phyloP scores from a whole-genome alignment of 2,329 filamentous ascomycete genomes.

The Fusarium protoensiforme region DNA sequence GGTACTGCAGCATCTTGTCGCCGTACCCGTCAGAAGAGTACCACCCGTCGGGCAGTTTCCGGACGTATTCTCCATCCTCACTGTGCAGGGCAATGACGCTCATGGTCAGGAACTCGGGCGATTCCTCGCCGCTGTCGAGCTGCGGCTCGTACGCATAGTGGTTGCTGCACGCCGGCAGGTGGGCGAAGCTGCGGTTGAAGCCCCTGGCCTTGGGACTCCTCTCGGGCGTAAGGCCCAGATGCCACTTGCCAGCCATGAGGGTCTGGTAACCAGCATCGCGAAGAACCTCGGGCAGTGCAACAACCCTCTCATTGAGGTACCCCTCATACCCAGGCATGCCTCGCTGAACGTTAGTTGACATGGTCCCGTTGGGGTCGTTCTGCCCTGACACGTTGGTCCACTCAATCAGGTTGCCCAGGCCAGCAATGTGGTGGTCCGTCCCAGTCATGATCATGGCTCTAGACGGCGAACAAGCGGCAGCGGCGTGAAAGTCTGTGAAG shows the following conservation, averaged over 20 bases:
- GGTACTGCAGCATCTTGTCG: slow-evolving; percentile 56
- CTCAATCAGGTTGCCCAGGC: slow-evolving; percentile 57
- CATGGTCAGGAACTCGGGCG: slow-evolving; percentile 28
- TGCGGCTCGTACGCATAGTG: slow-evolving; percentile 51
- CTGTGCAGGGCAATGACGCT: slow-evolving; percentile 32
- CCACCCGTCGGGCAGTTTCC: slow-evolving; percentile 52
- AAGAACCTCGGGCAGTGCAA: slow-evolving; percentile 63
- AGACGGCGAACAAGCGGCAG: slow-evolving; percentile 71
- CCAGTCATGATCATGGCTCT: slow-evolving; percentile 74
- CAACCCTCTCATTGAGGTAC: slow-evolving; percentile 66
- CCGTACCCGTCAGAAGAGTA: slow-evolving; percentile 59
- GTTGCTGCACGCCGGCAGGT: slow-evolving; percentile 69
- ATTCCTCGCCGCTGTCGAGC: slow-evolving; percentile 13
- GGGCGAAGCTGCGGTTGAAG: slow-evolving; percentile 68
- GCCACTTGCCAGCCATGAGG: slow-evolving; percentile 63
- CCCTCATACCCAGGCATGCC: slow-evolving; percentile 54
- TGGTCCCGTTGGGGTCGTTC: slow-evolving; percentile 20
- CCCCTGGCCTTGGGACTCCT: slow-evolving; percentile 48
- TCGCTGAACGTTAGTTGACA: slow-evolving; percentile 35
- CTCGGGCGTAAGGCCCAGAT: slow-evolving; percentile 28
- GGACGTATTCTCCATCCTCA: slow-evolving; percentile 26
- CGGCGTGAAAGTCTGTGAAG: slow-evolving; percentile 72
- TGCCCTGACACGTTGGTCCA: slow-evolving; percentile 42
- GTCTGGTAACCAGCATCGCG: slow-evolving; percentile 67
- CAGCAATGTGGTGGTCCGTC: slow-evolving; percentile 49